Base-by-base conservation (phyloP, 2,329 filamentous ascomycete genomes). In the Venturia nashicola region DNA sequence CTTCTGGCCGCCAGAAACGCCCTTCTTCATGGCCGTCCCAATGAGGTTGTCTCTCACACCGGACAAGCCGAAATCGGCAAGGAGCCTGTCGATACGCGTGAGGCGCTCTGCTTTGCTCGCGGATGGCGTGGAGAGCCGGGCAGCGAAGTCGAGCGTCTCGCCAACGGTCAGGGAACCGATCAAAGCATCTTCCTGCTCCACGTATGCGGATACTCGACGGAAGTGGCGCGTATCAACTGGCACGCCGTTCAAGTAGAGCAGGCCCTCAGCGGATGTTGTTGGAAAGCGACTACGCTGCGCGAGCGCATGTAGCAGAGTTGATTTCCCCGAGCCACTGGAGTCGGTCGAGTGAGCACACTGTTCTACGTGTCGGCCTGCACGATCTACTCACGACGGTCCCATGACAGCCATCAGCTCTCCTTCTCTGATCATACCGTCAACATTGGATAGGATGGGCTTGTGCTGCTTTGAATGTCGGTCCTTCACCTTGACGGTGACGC, bases 161-260 rank as follows among this genome's bases (percentile, higher is more conserved):
- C 82, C 79, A 9, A 93, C 89, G 0, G 90, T 95, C 67, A 95
- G 78, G 0, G 87, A 87, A 4, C 90, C 91, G 61, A 93, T 88
- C 14, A 95, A 79, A 0, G 89, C 87, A 77, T 96, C 91, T 68
- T 95, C 90, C 73, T 96, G 91, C 76, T 96, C 91, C 23, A 95
- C 90, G 71, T 91, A 95, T 59, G 85, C 85, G 63, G 83, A 87
- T 61, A 93, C 79, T 59, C 83, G 79, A 20, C 84, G 83, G 68
- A 93, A 87, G 0, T 78, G 77, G 8, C 78, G 72, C 8, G 78
- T 74, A 0, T 84, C 79, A 3, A 85, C 75, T 4, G 75, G 70
- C 1, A 71, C 72, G 36, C 88, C 88, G 72, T 94, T 91, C 67
- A 90, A 79, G 64, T 82, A 78, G 18, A 85, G 77, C 2, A 77